Evolutionary conservation across 495 filamentous ascomycete genomes (phyloP).

Genomic region (Talaromyces nanjingensis): DNA sequence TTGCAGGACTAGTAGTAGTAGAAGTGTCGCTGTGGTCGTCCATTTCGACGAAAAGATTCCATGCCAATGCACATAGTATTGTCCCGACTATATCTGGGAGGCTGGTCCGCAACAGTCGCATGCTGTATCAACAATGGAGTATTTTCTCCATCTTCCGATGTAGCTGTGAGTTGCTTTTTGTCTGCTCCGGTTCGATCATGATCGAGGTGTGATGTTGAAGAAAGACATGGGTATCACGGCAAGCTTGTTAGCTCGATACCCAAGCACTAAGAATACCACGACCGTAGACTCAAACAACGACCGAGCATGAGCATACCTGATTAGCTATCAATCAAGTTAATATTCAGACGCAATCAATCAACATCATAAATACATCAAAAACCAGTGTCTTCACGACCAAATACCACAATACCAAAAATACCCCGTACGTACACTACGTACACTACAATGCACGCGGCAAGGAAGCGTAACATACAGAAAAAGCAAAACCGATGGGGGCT

Average conservation of each 20-base stretch:
- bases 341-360: background rate
- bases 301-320: background rate
- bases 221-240: background rate
- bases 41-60: background rate
- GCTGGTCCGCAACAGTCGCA: background rate
- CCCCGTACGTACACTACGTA: background rate
- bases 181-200: background rate
- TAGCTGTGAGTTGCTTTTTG: background rate
- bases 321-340: background rate
- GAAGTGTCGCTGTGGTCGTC: background rate
- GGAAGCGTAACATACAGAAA: background rate
- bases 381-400: background rate
- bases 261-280: background rate
- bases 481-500: background rate
- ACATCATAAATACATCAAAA: background rate
- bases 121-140: background rate
- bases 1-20: background rate
- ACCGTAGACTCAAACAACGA: background rate
- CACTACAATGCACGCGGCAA: background rate
- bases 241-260: background rate
- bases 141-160: background rate
- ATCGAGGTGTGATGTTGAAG: background rate
- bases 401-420: background rate
- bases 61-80: background rate
- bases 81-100: background rate